Conservation (phyloP, 2,329 filamentous ascomycete species). For the Fusarium sp. region DNA sequence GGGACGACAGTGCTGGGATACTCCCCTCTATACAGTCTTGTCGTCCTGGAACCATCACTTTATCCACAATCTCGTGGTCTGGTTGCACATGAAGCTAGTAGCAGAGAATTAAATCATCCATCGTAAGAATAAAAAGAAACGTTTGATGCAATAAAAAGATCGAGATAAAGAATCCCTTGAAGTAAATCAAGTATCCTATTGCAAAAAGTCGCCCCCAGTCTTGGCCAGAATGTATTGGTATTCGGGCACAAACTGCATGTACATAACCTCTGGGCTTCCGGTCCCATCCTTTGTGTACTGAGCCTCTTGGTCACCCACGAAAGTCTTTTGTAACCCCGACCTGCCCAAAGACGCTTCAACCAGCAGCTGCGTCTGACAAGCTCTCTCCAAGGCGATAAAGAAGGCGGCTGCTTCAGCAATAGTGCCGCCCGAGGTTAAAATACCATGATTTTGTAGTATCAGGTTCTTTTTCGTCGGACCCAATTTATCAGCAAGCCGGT, state of each 20-base stretch:
- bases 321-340: background rate
- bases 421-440: background rate
- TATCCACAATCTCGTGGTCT: no score
- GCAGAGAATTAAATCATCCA: no score
- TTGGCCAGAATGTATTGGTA: background rate
- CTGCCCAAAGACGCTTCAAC: background rate
- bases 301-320: background rate
- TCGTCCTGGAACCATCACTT: no score
- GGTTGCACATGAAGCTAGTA: accelerated
- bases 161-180: no score
- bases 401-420: background rate
- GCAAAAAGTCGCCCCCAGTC: background rate
- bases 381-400: background rate
- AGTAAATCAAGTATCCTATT: background rate
- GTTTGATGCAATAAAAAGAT: no score
- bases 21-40: no score
- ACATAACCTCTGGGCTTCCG: background rate
- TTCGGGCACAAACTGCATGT: background rate
- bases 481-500: background rate
- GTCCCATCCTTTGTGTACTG: background rate
- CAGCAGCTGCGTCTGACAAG: background rate
- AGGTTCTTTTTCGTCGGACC: background rate
- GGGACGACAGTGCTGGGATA: no score
- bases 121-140: no score
- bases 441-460: background rate